phyloP scores from a whole-genome alignment of 1,139 yeast species.

The Komagataea norvegica region DNA sequence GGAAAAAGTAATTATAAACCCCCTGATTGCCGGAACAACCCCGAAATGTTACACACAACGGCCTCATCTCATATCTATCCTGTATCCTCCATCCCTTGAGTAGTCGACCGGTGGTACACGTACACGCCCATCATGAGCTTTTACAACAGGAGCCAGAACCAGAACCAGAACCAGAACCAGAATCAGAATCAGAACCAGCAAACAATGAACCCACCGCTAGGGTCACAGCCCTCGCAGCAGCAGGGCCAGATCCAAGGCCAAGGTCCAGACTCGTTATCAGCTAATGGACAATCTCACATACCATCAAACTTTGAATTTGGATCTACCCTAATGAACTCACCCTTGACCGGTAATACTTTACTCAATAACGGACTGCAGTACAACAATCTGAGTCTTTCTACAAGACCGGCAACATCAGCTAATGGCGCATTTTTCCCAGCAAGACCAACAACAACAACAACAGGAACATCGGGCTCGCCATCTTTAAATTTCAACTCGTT shows the following conservation, averaged over 20 bases:
- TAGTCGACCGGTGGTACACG: too few relatives aligned
- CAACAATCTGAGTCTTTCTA: constrained; percentile 23
- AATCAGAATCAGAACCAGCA: constrained; percentile 1
- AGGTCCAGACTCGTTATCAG: too few relatives aligned
- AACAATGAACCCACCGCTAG: too few relatives aligned
- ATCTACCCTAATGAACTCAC: constrained; percentile 13
- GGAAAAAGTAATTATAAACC: too few relatives aligned
- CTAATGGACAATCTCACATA: too few relatives aligned
- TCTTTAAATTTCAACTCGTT: constrained; percentile 23
- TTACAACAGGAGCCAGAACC: constrained; percentile 2
- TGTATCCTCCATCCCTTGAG: too few relatives aligned
- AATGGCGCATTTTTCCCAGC: constrained; percentile 4
- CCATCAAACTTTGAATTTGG: constrained; percentile 1
- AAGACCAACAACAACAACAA: constrained; percentile 7
- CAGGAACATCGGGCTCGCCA: constrained; percentile 22
- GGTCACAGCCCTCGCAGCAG: constrained; percentile 3
- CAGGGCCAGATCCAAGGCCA: too few relatives aligned
- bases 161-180: constrained; percentile 1
- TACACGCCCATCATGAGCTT: not conserved
- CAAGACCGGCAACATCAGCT: constrained; percentile 6
- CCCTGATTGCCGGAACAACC: too few relatives aligned
- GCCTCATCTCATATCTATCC: too few relatives aligned
- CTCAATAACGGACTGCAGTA: constrained; percentile 11
- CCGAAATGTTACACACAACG: too few relatives aligned
- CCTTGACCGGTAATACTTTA: constrained; percentile 13